Base-by-base conservation (phyloP, 495 filamentous ascomycete species). In the Xylaria intraflava region DNA sequence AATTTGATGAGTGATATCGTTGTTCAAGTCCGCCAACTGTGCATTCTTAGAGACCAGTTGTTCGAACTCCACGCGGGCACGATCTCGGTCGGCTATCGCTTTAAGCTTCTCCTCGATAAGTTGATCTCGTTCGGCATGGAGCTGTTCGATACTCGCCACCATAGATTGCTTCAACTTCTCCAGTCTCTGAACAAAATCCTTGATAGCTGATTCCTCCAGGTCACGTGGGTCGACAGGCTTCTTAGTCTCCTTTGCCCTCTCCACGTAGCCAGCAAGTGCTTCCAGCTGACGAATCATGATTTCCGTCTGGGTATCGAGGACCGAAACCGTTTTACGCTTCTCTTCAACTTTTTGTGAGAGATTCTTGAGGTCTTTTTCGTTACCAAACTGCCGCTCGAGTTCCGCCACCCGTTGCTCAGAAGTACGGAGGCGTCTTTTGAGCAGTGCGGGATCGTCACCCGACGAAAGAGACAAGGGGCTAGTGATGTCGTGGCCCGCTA, bases 261-360 rank as follows among this genome's bases (percentile, higher is more conserved):
- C 78, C 7, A 82, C 76, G 51, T 76, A 78, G n/a, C 75, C 73
- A 33, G 78, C 89, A 56, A 97, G 80, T 11, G 90, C 84, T 53
- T 91, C 87, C 20, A 99, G 77, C 64, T 99, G 91, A 19, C 89
- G 84, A 51, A 99, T 82, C 62, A 96, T 90, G 59, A 96, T 90
- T 68, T 99, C 94, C 23, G 90, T 86, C 69, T 95, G 88, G 1
- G 90, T 89, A 67, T 97, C 92, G 19, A 99, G 76, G 10, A 91
- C 87, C n/a, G 93, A 91, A 62, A 99, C 90, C 1, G 92, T 97
- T 56, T 91, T 95, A 41, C 93, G 82, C 74, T 97, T 97, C 69
- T 97, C 90, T 30, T 86, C 78, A 11, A 99, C 74, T 61, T 90
- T 91, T 38, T 84, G 89, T 62, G 91, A 90, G 26, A 93, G 79